Percentiles rank a stretch among this genome's conserved stretches.
Conservation (phyloP, 345 rosid genomes). For the Raphanus raphanistrum region DNA sequence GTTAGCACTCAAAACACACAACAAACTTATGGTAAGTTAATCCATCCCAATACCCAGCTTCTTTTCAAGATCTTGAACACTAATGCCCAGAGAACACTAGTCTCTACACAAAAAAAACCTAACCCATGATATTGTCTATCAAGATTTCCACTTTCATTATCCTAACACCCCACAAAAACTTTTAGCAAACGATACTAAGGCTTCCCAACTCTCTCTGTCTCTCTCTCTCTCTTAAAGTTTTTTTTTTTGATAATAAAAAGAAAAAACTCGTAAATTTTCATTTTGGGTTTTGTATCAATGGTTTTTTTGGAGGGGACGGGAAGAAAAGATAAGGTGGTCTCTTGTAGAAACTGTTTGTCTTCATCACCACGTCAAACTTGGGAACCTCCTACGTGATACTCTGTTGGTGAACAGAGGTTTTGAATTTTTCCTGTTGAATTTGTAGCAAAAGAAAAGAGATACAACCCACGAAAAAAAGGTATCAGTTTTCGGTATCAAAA, state of each 20-base stretch:
- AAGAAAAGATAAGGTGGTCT: conserved; percentile 24
- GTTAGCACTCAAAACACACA: conserved; percentile 24
- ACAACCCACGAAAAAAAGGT: conserved; percentile 32
- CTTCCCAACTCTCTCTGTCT: not conserved
- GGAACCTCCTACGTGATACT: conserved; percentile 36
- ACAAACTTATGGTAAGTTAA: not conserved
- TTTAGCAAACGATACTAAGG: not conserved
- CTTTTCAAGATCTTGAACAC: not conserved
- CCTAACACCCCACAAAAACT: not conserved
- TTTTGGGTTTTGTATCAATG: conserved; percentile 8
- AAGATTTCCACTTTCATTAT: not conserved
- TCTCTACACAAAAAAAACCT: not conserved
- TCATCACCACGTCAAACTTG: conserved; percentile 38
- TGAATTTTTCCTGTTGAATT: conserved; percentile 39
- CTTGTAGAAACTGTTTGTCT: conserved; percentile 33
- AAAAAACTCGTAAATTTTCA: too few species aligned
- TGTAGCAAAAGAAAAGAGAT: conserved; percentile 32
- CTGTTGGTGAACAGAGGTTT: conserved; percentile 36
- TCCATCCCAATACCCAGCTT: not conserved
- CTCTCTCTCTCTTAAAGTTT: not conserved
- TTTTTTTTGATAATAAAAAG: too few species aligned
- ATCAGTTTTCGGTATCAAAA: conserved; percentile 38
- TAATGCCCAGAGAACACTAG: not conserved
- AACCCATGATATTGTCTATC: not conserved
- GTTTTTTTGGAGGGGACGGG: not conserved